Evolutionary conservation across 768 basidiomycete species (phyloP).

Genomic region (Pleurotus tuoliensis): DNA sequence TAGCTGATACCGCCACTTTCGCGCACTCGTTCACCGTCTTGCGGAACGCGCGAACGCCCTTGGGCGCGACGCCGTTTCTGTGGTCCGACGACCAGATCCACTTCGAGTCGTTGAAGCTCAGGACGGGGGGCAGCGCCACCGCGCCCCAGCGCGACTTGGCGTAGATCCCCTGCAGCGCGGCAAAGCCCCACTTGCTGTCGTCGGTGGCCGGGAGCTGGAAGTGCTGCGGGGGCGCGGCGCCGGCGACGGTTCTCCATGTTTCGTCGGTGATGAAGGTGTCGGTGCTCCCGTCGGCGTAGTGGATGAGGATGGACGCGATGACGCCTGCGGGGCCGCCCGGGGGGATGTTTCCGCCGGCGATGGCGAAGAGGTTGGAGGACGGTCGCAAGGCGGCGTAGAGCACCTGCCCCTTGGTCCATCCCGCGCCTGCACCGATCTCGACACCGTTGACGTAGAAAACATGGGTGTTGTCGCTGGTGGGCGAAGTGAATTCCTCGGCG

Average conservation of each 20-base stretch:
- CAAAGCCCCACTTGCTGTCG: not conserved
- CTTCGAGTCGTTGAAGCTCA: not conserved
- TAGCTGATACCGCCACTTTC: not conserved
- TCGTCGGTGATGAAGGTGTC: conserved; percentile 4
- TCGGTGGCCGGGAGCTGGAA: not conserved
- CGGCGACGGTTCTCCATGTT: not conserved
- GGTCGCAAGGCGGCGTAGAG: not conserved
- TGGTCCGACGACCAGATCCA: conserved; percentile 7
- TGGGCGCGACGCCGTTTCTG: not conserved
- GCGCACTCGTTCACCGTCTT: not conserved
- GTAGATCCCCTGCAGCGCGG: not conserved
- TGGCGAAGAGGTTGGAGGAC: conserved; percentile 5
- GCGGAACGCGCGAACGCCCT: not conserved
- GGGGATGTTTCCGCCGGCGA: not conserved
- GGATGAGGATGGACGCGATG: not conserved
- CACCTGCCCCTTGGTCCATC: not conserved
- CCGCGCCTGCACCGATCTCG: not conserved
- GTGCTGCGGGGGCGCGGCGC: not conserved
- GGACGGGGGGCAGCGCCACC: not conserved
- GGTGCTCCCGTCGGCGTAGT: conserved; percentile 1
- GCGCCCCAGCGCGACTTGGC: not conserved
- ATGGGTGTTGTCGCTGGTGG: not conserved
- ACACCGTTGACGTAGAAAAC: conserved; percentile 4
- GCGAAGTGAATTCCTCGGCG: not conserved
- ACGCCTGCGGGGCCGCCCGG: not conserved